Evolutionary conservation across 495 filamentous ascomycete species (phyloP).

Genomic region (Geopyxis carbonaria): DNA sequence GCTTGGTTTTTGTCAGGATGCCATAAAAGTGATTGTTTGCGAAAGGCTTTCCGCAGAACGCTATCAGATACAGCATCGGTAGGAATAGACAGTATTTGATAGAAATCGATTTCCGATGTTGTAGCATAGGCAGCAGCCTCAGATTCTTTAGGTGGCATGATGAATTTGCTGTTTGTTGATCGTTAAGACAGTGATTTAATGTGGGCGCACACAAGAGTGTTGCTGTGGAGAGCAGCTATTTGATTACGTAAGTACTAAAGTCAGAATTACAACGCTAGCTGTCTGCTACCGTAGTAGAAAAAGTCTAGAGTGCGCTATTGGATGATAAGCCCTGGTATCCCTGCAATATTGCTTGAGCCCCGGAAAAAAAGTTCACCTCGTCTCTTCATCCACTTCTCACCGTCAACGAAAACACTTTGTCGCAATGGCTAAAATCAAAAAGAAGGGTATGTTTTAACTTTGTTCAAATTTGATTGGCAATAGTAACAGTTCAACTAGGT

Average conservation of each 20-base stretch:
- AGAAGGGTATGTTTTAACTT: slow-evolving; percentile 47
- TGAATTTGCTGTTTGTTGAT: neutral
- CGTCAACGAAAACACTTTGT: slow-evolving; percentile 7
- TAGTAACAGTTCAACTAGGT: no score
- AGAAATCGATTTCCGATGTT: slow-evolving; percentile 60
- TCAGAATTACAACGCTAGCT: no score
- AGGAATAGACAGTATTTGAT: slow-evolving; percentile 58
- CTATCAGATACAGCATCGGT: slow-evolving; percentile 39
- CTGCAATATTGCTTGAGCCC: no score
- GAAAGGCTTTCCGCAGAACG: slow-evolving; percentile 74
- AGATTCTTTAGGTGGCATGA: slow-evolving; percentile 22
- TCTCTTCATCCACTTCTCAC: no score
- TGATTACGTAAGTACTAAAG: no score
- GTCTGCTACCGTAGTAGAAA: no score
- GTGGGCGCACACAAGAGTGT: no score
- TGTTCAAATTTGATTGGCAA: slow-evolving; percentile 3
- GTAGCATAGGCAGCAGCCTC: slow-evolving; percentile 25
- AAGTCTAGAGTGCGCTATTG: no score
- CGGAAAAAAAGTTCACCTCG: no score
- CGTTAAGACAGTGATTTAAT: no score
- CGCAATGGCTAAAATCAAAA: slow-evolving; percentile 73
- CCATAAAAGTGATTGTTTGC: slow-evolving; percentile 74
- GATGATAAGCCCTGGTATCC: no score
- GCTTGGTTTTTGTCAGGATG: slow-evolving; percentile 58
- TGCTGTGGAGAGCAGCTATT: no score